Conservation (phyloP, 169 alveolate genomes). For the Plasmodium vivax region DNA sequence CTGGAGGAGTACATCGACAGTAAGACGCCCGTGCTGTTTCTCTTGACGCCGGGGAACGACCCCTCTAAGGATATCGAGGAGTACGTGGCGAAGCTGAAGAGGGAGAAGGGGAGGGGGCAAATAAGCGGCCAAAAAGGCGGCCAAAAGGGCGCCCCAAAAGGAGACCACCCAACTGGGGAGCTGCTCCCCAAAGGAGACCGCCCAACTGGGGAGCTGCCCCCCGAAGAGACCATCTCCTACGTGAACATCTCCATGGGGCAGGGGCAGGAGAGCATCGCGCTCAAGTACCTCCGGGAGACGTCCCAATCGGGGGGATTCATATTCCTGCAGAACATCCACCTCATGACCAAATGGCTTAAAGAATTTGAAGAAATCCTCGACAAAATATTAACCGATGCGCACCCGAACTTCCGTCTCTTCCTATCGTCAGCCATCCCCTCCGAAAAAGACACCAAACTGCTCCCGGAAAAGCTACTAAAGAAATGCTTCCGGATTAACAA, state of each 20-base stretch:
- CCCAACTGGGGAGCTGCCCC: slow-evolving; percentile 24
- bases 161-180: too few relatives aligned
- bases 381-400: slow-evolving; percentile 92
- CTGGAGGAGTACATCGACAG: slow-evolving; percentile 91
- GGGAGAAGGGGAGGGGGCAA: neutral
- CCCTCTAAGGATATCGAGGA: slow-evolving; percentile 93
- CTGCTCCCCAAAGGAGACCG: slow-evolving; percentile 22
- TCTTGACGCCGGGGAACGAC: slow-evolving; percentile 95
- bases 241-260: slow-evolving; percentile 98
- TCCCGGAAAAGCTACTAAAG: slow-evolving; percentile 56
- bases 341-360: slow-evolving; percentile 95
- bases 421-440: slow-evolving; percentile 89
- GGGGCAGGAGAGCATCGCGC: slow-evolving; percentile 97
- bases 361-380: slow-evolving; percentile 95
- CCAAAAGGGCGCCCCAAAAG: too few relatives aligned
- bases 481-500: slow-evolving; percentile 57
- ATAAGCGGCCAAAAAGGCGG: neutral
- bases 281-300: slow-evolving; percentile 92
- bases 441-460: slow-evolving; percentile 54
- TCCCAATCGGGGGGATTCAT: slow-evolving; percentile 96
- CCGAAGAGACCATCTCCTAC: slow-evolving; percentile 91
- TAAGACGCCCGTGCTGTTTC: slow-evolving; percentile 96
- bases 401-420: slow-evolving; percentile 94
- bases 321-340: slow-evolving; percentile 94
- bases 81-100: slow-evolving; percentile 66